Conservation (phyloP, 768 basidiomycete species). For the Lactarius hengduanensis region DNA sequence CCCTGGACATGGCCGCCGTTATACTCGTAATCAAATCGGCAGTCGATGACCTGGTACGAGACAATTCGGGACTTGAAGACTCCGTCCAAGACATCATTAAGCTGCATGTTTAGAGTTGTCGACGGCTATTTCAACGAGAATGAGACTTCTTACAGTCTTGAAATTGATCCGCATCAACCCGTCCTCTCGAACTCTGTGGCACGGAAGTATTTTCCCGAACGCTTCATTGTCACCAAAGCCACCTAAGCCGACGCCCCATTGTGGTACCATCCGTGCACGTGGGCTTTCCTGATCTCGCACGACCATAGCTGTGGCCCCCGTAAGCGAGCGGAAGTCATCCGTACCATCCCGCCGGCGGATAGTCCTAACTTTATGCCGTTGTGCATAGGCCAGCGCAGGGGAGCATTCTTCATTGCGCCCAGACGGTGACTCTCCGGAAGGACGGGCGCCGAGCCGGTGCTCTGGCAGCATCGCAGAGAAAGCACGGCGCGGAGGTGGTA, state of each 20-base stretch:
- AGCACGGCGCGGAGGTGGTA: slow-evolving; percentile 62
- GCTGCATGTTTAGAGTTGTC: slow-evolving; percentile 42
- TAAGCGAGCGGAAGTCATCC: slow-evolving; percentile 73
- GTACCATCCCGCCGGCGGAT: slow-evolving; percentile 79
- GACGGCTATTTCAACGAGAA: not conserved
- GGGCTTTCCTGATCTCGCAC: slow-evolving; percentile 30
- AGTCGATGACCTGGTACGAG: slow-evolving; percentile 84
- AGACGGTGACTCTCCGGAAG: slow-evolving; percentile 50
- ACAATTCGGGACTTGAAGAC: slow-evolving; percentile 61
- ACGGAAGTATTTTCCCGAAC: slow-evolving; percentile 90
- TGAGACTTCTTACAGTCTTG: slow-evolving; percentile 60
- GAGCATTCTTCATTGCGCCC: slow-evolving; percentile 60
- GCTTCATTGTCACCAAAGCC: slow-evolving; percentile 94
- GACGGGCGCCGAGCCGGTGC: slow-evolving; percentile 40
- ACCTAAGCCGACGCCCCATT: slow-evolving; percentile 59
- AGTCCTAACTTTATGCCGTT: slow-evolving; percentile 73
- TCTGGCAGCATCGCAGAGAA: slow-evolving; percentile 70
- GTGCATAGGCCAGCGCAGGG: slow-evolving; percentile 78
- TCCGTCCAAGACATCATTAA: slow-evolving; percentile 78
- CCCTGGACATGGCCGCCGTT: slow-evolving; percentile 90
- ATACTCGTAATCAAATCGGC: slow-evolving; percentile 97
- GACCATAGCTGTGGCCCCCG: slow-evolving; percentile 51
- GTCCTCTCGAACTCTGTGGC: slow-evolving; percentile 91
- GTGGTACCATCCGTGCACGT: slow-evolving; percentile 30
- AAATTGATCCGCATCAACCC: slow-evolving; percentile 88